These are phyloP conservation scores for Agrostemma githago DNA, from an alignment of 148 eudicot genomes.

Conservation along the genomic window DNA sequence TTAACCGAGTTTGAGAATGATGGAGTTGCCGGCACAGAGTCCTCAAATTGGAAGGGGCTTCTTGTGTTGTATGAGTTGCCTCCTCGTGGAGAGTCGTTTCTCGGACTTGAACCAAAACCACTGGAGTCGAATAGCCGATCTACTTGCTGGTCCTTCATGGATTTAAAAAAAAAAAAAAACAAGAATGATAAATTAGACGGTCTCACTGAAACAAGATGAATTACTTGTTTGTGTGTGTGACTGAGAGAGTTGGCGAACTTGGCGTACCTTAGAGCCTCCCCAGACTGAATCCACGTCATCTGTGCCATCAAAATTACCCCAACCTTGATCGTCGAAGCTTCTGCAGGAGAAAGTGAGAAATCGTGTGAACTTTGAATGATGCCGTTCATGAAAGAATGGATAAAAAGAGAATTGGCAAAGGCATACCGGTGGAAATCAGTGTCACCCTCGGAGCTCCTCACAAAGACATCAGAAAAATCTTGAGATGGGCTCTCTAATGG, in stretches of 20 bases:
- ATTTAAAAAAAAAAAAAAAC: background rate
- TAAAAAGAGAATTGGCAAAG: background rate
- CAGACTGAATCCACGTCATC: conserved; percentile 94
- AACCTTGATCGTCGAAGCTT: conserved; percentile 72
- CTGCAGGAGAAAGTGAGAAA: conserved; percentile 32
- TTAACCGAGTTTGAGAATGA: conserved; percentile 64
- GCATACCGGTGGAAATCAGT: conserved; percentile 62
- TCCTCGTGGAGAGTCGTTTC: conserved; percentile 56
- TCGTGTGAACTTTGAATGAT: conserved; percentile 3
- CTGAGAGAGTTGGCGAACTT: background rate
- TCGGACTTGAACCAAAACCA: conserved; percentile 59
- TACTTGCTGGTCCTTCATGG: conserved; percentile 56
- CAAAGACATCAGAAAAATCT: conserved; percentile 56
- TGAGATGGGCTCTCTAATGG: conserved; percentile 50
- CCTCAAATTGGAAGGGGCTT: conserved; percentile 63
- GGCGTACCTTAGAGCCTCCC: conserved; percentile 77
- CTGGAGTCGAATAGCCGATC: conserved; percentile 65
- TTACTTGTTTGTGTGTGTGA: too few relatives aligned
- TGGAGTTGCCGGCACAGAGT: conserved; percentile 81
- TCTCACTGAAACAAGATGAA: background rate
- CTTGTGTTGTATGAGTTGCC: conserved; percentile 43
- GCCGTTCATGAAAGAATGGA: background rate
- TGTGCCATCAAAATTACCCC: conserved; percentile 83
- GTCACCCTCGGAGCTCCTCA: conserved; percentile 72
- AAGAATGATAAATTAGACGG: background rate